Evolutionary conservation across 2,329 filamentous ascomycete species (phyloP).

Genomic region (Xylariaceae sp.): DNA sequence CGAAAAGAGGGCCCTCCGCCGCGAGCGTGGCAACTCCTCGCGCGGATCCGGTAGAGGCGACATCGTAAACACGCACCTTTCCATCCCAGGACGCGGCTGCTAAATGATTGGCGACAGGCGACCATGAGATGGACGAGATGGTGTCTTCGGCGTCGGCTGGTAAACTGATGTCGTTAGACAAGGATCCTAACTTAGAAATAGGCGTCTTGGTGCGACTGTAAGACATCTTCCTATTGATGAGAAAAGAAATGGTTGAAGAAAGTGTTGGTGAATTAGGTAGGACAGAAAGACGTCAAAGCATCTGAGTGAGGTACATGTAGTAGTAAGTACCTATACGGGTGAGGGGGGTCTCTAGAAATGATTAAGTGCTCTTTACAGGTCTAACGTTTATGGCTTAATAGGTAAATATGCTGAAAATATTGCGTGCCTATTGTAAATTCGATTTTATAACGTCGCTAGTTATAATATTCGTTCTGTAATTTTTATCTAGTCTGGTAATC

Average conservation of each 20-base stretch:
- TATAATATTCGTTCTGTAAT: too few relatives aligned
- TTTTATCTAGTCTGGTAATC: too few relatives aligned
- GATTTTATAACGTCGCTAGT: too few relatives aligned
- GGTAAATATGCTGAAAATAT: too few relatives aligned
- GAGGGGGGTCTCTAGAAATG: too few relatives aligned
- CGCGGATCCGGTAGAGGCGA: conserved; percentile 27
- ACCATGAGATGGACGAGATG: conserved; percentile 42
- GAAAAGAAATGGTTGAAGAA: not conserved
- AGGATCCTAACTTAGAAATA: conserved; percentile 1
- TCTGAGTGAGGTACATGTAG: too few relatives aligned
- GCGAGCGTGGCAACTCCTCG: conserved; percentile 29
- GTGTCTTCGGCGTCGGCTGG: conserved; percentile 38
- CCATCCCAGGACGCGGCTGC: conserved; percentile 42
- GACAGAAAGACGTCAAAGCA: not conserved
- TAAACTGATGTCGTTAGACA: conserved; percentile 28
- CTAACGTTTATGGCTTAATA: too few relatives aligned
- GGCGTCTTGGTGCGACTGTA: not conserved
- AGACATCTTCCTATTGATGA: conserved; percentile 1
- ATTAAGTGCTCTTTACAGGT: too few relatives aligned
- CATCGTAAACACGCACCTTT: conserved; percentile 41
- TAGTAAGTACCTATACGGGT: too few relatives aligned
- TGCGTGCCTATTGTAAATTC: too few relatives aligned
- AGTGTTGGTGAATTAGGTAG: not conserved
- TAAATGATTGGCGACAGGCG: conserved; percentile 37
- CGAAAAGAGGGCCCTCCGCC: conserved; percentile 35